These are phyloP conservation scores for Erythrophleum fordii DNA, from an alignment of 306 rosid species.

Conservation along the genomic window DNA sequence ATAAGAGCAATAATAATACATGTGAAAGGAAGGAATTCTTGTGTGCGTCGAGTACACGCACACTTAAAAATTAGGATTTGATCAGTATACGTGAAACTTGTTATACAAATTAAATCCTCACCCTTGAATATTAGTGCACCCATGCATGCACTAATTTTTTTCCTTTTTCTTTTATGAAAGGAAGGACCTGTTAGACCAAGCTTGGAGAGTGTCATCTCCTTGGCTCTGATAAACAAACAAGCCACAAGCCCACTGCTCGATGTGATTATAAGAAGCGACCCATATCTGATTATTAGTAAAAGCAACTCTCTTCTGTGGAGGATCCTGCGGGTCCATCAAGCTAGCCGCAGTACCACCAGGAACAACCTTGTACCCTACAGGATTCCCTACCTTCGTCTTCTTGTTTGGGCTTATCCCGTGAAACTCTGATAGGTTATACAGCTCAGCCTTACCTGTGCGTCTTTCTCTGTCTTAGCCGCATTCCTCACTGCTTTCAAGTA, in stretches of 20 bases:
- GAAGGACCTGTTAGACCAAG: constrained; percentile 76
- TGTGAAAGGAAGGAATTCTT: no score
- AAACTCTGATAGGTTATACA: constrained; percentile 79
- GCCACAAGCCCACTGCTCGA: constrained; percentile 91
- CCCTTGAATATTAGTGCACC: no score
- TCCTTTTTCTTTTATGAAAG: no score
- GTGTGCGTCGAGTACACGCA: no score
- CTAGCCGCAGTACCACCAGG: constrained; percentile 83
- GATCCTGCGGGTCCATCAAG: constrained; percentile 71
- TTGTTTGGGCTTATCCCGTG: constrained; percentile 69
- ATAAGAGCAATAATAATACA: no score
- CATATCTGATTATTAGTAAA: constrained; percentile 88
- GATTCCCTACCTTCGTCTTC: constrained; percentile 79
- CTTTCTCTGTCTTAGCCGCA: constrained; percentile 86
- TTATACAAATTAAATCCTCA: no score
- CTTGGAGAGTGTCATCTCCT: constrained; percentile 81
- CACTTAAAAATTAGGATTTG: no score
- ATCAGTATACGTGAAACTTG: no score
- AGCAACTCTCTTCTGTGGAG: constrained; percentile 84
- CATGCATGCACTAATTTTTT: no score
- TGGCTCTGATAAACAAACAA: constrained; percentile 69
- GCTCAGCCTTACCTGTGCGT: constrained; percentile 69
- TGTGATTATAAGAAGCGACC: constrained; percentile 82
- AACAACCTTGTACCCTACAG: constrained; percentile 86
- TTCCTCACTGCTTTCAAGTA: constrained; percentile 70